Conservation (phyloP, 2,329 filamentous ascomycete genomes). For the Verticillium klebahnii region DNA sequence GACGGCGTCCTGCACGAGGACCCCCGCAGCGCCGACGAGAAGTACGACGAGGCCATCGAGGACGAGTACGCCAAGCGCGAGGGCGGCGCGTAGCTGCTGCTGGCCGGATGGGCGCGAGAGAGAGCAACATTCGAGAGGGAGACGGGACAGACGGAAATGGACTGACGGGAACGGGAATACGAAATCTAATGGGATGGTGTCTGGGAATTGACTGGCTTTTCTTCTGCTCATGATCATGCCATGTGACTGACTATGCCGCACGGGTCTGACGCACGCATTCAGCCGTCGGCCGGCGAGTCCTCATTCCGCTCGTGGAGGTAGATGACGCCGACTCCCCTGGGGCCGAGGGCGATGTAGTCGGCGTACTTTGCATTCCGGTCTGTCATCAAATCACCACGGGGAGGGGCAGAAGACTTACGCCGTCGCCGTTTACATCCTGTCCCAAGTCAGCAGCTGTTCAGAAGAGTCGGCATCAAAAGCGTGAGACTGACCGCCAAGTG, state of each 20-base stretch:
- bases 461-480: too few relatives aligned
- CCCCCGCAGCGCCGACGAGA: conserved; percentile 51
- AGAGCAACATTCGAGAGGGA: background rate
- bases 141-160: background rate
- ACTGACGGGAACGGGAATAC: too few relatives aligned
- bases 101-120: too few relatives aligned
- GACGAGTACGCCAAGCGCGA: conserved; percentile 61
- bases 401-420: too few relatives aligned
- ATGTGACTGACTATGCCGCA: too few relatives aligned
- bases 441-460: too few relatives aligned
- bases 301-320: conserved; percentile 9
- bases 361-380: background rate
- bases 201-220: background rate
- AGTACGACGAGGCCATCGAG: conserved; percentile 58
- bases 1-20: conserved; percentile 74
- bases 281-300: background rate
- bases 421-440: too few relatives aligned
- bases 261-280: background rate
- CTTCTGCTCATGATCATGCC: too few relatives aligned
- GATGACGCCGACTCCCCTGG: conserved; percentile 6
- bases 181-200: too few relatives aligned
- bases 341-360: conserved; percentile 13
- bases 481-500: conserved; percentile 10
- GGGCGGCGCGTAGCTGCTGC: conserved; percentile 46
- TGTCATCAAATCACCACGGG: too few relatives aligned